Conservation (phyloP, 163 green algal species). For the Chlorella variabilis region DNA sequence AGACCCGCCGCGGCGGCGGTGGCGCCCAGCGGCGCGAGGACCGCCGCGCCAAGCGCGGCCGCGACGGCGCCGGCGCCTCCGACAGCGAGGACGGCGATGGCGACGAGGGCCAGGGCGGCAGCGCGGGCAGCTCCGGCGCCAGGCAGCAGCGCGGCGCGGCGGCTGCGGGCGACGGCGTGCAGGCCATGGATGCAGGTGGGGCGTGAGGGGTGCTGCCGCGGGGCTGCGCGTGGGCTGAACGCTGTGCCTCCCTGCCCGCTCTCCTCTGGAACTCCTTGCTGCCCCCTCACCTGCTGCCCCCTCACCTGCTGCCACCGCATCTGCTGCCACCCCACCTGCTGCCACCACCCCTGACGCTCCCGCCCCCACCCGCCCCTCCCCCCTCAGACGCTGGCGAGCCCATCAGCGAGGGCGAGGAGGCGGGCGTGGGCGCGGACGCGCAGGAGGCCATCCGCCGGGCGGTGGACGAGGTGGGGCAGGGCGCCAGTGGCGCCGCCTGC, state of each 20-base stretch:
- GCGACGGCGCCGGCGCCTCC: slow-evolving; percentile 22
- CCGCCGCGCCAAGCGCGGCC: slow-evolving; percentile 31
- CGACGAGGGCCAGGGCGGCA: slow-evolving; percentile 13
- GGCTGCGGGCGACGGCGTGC: slow-evolving; percentile 1
- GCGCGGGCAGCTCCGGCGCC: neutral
- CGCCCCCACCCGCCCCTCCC: too few species aligned
- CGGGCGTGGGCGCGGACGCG: neutral
- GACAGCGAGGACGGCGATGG: slow-evolving; percentile 5
- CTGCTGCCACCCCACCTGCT: too few species aligned
- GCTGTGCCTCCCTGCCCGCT: too few species aligned
- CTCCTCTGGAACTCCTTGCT: neutral
- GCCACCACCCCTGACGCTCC: too few species aligned
- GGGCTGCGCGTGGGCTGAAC: too few species aligned
- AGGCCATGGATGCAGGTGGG: slow-evolving; percentile 16
- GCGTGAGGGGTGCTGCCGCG: neutral
- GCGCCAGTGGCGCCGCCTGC: slow-evolving; percentile 17
- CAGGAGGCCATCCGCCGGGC: slow-evolving; percentile 33
- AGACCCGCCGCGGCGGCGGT: neutral
- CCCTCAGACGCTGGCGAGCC: slow-evolving; percentile 37
- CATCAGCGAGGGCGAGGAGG: slow-evolving; percentile 25
- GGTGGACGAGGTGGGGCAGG: slow-evolving; percentile 34
- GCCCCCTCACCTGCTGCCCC: neutral
- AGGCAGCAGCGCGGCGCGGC: slow-evolving; percentile 8
- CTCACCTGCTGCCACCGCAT: too few species aligned
- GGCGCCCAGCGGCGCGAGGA: slow-evolving; percentile 14